Evolutionary conservation across 352 stramenopile species (phyloP), one percentile per base, ranked within the genome.

Genomic region (Blastocystis sp.): DNA sequence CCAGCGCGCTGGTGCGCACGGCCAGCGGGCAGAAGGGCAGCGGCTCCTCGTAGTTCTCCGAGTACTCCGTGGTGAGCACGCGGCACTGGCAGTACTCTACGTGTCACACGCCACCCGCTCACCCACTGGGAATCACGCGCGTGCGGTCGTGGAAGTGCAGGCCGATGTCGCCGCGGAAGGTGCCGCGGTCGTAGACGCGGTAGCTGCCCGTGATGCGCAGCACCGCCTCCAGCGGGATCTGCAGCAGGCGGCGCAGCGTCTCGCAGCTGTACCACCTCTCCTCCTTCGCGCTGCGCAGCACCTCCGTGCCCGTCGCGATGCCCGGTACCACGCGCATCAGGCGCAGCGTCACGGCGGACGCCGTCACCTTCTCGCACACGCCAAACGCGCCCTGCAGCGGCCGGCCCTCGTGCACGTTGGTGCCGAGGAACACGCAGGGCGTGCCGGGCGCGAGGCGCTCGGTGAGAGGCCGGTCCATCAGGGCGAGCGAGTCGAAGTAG

Each of bases 141-240:
- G 64, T 9, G 3, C 38, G 23, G 10, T 60, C 40, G 40, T 93
- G 92, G 52, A 95, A 90, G 56, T 94, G 94, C 17, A 95, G 67
- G 2, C 93, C 93, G 59, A 95, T 94, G 61, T 84, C 52, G n/a
- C 66, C 19, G 34, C 28, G n/a, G 38, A 0, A 21, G 90, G 99
- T 96, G 77, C 93, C 93, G 48, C 93, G 93, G 23, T 92, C 94
- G 3, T 97, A 96, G 53, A 99, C 93, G 62, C 92, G 92, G 45
- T 99, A 92, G 80, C 91, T 96, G 52, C 96, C 96, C 3, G 94
- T 95, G 23, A 99, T 91, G 66, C 97, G 92, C 0, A 95, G 95
- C 38, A 99, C 94, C 9, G 97, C 92, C 21, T 92, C 92, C 1
- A 93, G 91, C 43, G 94, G 93, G 41, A 99, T 95, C 3, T 94